Conservation (phyloP, 257 asterid genomes). For the Voacanga thouarsii region DNA sequence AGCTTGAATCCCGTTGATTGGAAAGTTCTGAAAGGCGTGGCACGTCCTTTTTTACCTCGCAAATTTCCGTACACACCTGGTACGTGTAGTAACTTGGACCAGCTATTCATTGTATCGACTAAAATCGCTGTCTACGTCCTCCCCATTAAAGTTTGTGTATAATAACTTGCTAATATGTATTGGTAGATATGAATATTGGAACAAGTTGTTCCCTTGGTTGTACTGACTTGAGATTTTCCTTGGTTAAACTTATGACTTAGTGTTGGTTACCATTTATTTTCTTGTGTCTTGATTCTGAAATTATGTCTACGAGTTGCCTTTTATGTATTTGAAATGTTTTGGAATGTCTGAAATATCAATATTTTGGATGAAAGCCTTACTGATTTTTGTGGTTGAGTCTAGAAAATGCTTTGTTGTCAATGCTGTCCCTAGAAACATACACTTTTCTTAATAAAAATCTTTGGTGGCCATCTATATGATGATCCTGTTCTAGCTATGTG, state of each 20-base stretch:
- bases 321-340: no score
- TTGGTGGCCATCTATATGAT: no score
- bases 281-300: not conserved
- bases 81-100: constrained; percentile 21
- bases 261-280: no score
- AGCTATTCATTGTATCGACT: not conserved
- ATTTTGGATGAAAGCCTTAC: no score
- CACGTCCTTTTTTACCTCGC: constrained; percentile 46
- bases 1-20: constrained; percentile 68
- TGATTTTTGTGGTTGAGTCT: no score
- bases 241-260: not conserved
- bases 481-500: no score
- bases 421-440: not conserved
- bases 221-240: not conserved
- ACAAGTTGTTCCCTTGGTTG: not conserved
- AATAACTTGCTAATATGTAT: not conserved
- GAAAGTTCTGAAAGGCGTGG: constrained; percentile 58
- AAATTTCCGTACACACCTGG: constrained; percentile 57
- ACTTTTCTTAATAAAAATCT: no score
- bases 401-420: not conserved
- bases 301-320: no score
- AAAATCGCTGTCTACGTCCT: not conserved
- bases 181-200: not conserved
- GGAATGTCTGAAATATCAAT: no score
- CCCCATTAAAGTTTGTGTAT: no score